These are phyloP conservation scores for Plasmodium relictum DNA, from an alignment of 169 alveolate species.

Conservation along the genomic window DNA sequence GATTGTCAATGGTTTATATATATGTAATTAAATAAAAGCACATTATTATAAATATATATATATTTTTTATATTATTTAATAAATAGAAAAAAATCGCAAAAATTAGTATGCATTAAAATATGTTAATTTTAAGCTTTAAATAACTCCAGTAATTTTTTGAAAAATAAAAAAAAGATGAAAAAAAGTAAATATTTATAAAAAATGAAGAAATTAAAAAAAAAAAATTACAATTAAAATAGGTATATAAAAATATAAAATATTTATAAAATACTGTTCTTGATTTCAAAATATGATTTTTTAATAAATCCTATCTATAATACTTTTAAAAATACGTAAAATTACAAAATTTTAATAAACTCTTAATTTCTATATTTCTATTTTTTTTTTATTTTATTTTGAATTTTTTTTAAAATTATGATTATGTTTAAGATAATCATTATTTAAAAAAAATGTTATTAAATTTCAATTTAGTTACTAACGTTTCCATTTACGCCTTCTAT, in stretches of 20 bases:
- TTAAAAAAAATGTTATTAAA: background rate
- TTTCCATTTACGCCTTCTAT: slow-evolving; percentile 38
- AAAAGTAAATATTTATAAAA: no score
- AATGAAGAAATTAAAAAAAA: no score
- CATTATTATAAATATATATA: no score
- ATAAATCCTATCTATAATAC: slow-evolving; percentile 32
- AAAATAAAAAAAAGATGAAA: no score
- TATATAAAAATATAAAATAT: slow-evolving; percentile 5
- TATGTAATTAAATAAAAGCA: no score
- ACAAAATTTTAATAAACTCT: slow-evolving; percentile 13
- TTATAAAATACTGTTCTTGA: slow-evolving; percentile 35
- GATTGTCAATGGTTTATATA: no score
- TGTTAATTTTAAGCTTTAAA: no score
- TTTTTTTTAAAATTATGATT: slow-evolving; percentile 27
- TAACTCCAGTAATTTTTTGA: no score
- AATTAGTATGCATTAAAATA: no score
- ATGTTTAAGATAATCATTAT: slow-evolving; percentile 24
- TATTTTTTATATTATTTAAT: no score
- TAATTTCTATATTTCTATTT: slow-evolving; percentile 31
- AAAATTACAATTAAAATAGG: no score
- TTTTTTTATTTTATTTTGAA: slow-evolving; percentile 17
- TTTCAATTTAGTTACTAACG: slow-evolving; percentile 41
- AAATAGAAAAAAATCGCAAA: no score
- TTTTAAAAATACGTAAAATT: slow-evolving; percentile 11
- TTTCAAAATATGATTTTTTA: slow-evolving; percentile 30